Evolutionary conservation across 345 rosid genomes (phyloP), one percentile per base, ranked within the genome.

Genomic region (Gossypium mustelinum): DNA sequence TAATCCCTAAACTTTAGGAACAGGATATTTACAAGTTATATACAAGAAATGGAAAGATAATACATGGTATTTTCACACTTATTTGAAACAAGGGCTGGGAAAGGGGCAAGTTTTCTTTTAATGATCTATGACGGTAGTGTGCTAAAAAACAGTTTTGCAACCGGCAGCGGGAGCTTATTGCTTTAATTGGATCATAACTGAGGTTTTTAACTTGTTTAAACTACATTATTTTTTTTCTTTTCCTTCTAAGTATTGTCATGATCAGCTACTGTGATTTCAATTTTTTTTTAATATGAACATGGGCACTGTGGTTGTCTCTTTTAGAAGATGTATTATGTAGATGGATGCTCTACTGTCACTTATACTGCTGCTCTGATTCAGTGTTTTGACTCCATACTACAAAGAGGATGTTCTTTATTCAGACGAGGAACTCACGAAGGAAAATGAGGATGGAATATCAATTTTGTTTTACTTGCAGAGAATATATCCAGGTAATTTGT

Each of bases 391-490:
- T 74, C 97, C 98, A 34, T 95, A 91, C 25, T 89, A 88, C 87
- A 85, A 82, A 72, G 99, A 93, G 82, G 90, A 84, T 73, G 97
- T 95, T 74, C 90, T 95, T 17, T 93, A 93, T 80, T 95, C 98
- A 24, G 85, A 82, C 44, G 97, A 95, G 0, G 99, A 95, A 51
- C 92, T 93, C 81, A 73, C 86, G 9, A 69, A 76, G 84, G 91
- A 93, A 87, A 95, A 95, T 69, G 99, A 95, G 81, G 99, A 95
- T 83, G 99, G 99, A 34, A 89, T 93, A 67, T 43, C 98, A 29
- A 86, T 59, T 73, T 44, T 88, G 85, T 95, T 95, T 79, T 93
- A 95, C 85, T 85, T 95, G 14, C 88, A 89, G 87, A 95, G 79
- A 63, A 95, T 95, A 81, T 93, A 93, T 79, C 97, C 94, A 10